Evolutionary conservation across 2,329 filamentous ascomycete species (phyloP), one percentile per base, ranked within the genome.

Genomic region (Curvularia lunata): DNA sequence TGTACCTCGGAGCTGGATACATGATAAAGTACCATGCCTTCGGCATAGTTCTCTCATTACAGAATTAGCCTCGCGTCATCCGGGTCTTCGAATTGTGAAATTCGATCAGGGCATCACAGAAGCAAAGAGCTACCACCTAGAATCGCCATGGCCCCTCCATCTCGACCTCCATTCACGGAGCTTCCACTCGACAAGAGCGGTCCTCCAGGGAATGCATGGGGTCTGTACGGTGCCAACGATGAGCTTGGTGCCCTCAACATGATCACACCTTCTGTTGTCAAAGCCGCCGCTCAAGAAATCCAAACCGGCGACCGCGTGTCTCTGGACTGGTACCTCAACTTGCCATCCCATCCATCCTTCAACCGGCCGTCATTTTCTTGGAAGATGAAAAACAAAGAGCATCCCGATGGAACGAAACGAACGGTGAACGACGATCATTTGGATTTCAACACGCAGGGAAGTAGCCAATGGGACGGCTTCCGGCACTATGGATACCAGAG

Each of bases 201-300:
- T 0, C 83, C 83, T 6, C 77, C 72, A 2, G 81, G 82, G 7
- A 86, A 86, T 55, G 82, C 84, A 5, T 86, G 84, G 84, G 83
- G 83, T 0, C 78, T 84, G 4, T 85, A 83, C 59, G 84, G 83
- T 2, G 66, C 75, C 5, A 55, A 75, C 2, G 84, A 86, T 57
- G 75, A 85, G 61, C 75, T 84, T 10, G 84, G 84, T 23, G 84
- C 81, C 64, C 75, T 86, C 1, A 86, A 86, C 67, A 76, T 84
- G 2, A 77, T 86, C 52, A 86, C 83, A 0, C 78, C 81, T 0
- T 68, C 75, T n/a, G 76, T 75, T 10, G 75, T 81, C 19, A 72
- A 73, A 7, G 68, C 73, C 6, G 81, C 81, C 0, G 76, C 80
- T 0, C 69, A 73, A 18, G 81, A 83, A 63, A 83, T 84, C 60